Evolutionary conservation across 2,329 filamentous ascomycete species (phyloP).

Genomic region (Diplodia intermedia): DNA sequence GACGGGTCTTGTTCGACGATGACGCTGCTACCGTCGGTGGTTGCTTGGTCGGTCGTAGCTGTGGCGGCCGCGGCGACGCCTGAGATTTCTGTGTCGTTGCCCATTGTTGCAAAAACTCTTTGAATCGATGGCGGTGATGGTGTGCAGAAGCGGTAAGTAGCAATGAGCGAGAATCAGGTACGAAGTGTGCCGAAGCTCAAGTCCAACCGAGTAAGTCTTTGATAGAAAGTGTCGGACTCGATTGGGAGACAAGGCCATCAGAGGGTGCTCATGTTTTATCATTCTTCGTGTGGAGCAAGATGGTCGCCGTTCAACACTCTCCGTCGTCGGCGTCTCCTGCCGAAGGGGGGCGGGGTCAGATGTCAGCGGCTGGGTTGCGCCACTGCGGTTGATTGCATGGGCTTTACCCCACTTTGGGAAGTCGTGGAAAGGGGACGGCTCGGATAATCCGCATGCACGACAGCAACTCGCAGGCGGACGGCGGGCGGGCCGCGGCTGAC

Average conservation of each 20-base stretch:
- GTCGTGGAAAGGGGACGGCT: background rate
- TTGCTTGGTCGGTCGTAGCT: background rate
- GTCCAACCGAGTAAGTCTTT: too few relatives aligned
- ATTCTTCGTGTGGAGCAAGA: background rate
- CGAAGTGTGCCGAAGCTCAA: too few relatives aligned
- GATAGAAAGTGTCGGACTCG: too few relatives aligned
- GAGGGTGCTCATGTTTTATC: too few relatives aligned
- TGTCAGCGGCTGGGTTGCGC: background rate
- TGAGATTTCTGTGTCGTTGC: background rate
- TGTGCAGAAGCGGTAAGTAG: background rate
- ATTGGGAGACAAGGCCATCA: background rate
- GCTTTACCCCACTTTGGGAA: background rate
- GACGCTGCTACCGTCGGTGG: background rate
- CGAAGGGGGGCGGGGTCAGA: background rate
- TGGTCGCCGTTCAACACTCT: background rate
- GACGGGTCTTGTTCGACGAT: constrained; percentile 28
- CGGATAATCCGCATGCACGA: background rate
- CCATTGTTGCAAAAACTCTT: background rate
- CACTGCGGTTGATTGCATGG: background rate
- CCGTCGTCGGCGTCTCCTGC: background rate
- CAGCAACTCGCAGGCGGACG: background rate
- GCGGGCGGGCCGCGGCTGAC: background rate
- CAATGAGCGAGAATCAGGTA: too few relatives aligned
- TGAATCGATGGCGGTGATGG: background rate
- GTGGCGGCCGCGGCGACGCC: background rate